Percentiles rank a stretch among this genome's conserved stretches.
phyloP scores from a whole-genome alignment of 2,329 filamentous ascomycete species.

The Colletotrichum echinochloae region DNA sequence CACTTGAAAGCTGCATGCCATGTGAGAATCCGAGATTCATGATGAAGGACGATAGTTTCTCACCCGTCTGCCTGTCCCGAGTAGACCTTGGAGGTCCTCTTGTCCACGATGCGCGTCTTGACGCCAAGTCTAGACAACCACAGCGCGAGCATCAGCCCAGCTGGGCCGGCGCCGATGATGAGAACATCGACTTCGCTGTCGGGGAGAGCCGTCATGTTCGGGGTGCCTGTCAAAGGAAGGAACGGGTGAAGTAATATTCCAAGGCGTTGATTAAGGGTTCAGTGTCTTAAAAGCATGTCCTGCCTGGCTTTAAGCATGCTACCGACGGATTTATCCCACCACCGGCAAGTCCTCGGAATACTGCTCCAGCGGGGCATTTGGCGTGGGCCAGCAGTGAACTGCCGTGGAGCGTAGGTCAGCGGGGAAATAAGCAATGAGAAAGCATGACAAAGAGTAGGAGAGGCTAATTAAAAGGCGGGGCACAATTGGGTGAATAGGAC shows the following conservation, averaged over 20 bases:
- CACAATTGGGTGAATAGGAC: constrained; percentile 20
- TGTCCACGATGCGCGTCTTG: constrained; percentile 58
- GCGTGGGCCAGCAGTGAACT: constrained; percentile 12
- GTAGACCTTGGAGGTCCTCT: constrained; percentile 54
- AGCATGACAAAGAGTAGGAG: constrained; percentile 38
- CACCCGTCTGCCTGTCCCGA: constrained; percentile 60
- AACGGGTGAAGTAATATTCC: background rate
- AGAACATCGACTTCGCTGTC: constrained; percentile 36
- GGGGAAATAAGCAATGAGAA: constrained; percentile 39
- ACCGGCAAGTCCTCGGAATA: background rate
- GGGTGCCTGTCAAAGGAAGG: no score
- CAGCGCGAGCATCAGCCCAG: constrained; percentile 57
- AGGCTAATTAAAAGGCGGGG: constrained; percentile 16
- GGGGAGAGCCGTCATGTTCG: constrained; percentile 20
- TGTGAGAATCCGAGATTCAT: background rate
- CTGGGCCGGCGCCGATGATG: constrained; percentile 45
- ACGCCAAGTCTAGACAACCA: constrained; percentile 57
- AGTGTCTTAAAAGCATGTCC: no score
- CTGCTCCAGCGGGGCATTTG: background rate
- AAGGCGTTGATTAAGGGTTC: no score
- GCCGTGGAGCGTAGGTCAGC: constrained; percentile 17
- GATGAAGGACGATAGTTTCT: constrained; percentile 59
- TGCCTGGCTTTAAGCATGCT: no score
- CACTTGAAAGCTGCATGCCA: constrained; percentile 26
- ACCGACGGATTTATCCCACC: background rate